phyloP scores from a whole-genome alignment of 306 rosid genomes.

The Pueraria montana region DNA sequence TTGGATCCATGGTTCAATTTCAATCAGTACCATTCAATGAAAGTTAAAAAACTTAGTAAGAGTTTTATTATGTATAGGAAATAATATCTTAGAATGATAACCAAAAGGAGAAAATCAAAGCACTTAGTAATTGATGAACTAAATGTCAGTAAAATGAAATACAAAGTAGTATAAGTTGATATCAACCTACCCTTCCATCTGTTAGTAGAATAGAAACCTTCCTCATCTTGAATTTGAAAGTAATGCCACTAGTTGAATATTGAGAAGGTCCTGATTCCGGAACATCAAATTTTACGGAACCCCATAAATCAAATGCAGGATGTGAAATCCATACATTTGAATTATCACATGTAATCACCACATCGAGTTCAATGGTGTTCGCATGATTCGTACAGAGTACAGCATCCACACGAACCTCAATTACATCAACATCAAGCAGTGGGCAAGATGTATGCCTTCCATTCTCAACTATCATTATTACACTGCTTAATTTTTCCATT shows the following conservation, averaged over 20 bases:
- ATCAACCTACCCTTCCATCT: slow-evolving; percentile 85
- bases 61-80: not conserved
- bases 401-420: slow-evolving; percentile 62
- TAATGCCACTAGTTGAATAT: slow-evolving; percentile 51
- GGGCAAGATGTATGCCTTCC: slow-evolving; percentile 70
- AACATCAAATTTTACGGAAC: slow-evolving; percentile 56
- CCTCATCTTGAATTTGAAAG: slow-evolving; percentile 63
- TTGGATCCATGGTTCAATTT: slow-evolving; percentile 9
- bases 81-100: slow-evolving; percentile 14
- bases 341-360: slow-evolving; percentile 71
- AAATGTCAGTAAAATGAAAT: slow-evolving; percentile 23
- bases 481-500: slow-evolving; percentile 72
- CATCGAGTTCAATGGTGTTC: slow-evolving; percentile 47
- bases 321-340: slow-evolving; percentile 80
- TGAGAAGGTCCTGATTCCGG: slow-evolving; percentile 66
- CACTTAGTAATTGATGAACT: not conserved
- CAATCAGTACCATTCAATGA: no score
- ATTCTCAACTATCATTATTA: slow-evolving; percentile 59
- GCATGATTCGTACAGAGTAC: slow-evolving; percentile 47
- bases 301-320: slow-evolving; percentile 71
- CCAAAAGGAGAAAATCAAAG: not conserved
- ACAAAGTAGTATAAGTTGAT: not conserved
- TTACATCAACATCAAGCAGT: slow-evolving; percentile 76
- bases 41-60: not conserved
- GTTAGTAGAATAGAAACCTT: slow-evolving; percentile 82